Conservation (phyloP, 2,329 filamentous ascomycete species). For the Ophiostoma sp. region DNA sequence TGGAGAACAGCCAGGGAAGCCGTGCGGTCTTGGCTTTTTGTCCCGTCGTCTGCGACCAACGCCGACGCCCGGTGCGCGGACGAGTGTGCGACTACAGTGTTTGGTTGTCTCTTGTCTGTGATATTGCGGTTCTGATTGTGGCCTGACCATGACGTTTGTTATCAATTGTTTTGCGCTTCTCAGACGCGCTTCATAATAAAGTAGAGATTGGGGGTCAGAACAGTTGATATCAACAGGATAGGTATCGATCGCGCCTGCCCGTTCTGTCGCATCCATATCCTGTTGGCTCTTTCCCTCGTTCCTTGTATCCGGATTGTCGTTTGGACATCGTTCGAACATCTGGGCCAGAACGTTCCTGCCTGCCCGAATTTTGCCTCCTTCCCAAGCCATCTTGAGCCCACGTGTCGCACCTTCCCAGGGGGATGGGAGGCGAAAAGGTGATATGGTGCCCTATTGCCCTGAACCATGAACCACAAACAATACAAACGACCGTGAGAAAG, state of each 20-base stretch:
- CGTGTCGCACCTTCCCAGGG: neutral
- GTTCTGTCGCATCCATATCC: neutral
- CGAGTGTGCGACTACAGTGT: neutral
- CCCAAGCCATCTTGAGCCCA: neutral
- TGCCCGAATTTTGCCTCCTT: neutral
- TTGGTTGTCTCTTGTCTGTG: neutral
- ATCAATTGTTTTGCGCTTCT: neutral
- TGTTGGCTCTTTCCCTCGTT: neutral
- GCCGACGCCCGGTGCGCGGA: conserved; percentile 5
- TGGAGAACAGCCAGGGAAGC: neutral
- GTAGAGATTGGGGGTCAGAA: neutral
- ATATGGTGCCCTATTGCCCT: neutral
- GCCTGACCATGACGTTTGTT: neutral
- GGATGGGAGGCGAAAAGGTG: neutral
- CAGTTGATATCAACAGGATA: neutral
- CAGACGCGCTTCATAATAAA: neutral
- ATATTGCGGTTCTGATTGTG: neutral
- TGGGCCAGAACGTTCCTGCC: neutral
- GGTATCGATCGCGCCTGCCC: neutral
- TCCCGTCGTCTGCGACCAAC: neutral
- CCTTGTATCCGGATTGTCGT: neutral
- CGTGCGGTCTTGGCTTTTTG: neutral
- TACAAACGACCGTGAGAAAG: neutral
- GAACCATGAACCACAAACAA: neutral
- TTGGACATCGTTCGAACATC: too few relatives aligned